phyloP scores from a whole-genome alignment of 768 basidiomycete species.

The Collybia mongolica region DNA sequence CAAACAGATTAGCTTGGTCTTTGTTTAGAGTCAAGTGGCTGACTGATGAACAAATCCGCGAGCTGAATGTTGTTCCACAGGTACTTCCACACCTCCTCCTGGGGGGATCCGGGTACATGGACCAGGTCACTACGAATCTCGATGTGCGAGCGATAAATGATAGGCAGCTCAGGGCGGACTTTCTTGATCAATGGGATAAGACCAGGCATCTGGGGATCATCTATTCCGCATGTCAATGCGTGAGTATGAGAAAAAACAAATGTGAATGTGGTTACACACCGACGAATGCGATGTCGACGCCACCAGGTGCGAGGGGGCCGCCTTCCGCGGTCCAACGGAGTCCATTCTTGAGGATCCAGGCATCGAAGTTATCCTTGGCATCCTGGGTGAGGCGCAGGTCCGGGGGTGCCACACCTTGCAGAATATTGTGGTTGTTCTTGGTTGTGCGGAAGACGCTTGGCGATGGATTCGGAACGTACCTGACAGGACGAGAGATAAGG shows the following conservation, averaged over 20 bases:
- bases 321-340: constrained; percentile 85
- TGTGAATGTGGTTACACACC: constrained; percentile 39
- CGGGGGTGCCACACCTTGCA: constrained; percentile 87
- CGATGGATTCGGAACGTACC: constrained; percentile 88
- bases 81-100: constrained; percentile 93
- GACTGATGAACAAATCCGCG: constrained; percentile 89
- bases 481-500: constrained; percentile 20
- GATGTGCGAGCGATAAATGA: constrained; percentile 94
- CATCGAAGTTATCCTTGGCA: constrained; percentile 77
- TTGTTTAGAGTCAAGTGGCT: constrained; percentile 16
- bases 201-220: constrained; percentile 93
- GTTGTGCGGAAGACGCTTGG: constrained; percentile 91
- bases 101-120: constrained; percentile 77
- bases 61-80: constrained; percentile 90
- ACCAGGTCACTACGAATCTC: constrained; percentile 90
- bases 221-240: constrained; percentile 22
- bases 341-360: constrained; percentile 90
- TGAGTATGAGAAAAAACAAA: not conserved
- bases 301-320: constrained; percentile 79
- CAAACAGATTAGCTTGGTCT: not conserved
- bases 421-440: constrained; percentile 93
- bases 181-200: constrained; percentile 91
- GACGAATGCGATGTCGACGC: constrained; percentile 87
- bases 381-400: constrained; percentile 75
- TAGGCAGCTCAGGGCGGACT: constrained; percentile 79